Conservation (phyloP, 257 asterid species). For the Dorcoceras hygrometricum region DNA sequence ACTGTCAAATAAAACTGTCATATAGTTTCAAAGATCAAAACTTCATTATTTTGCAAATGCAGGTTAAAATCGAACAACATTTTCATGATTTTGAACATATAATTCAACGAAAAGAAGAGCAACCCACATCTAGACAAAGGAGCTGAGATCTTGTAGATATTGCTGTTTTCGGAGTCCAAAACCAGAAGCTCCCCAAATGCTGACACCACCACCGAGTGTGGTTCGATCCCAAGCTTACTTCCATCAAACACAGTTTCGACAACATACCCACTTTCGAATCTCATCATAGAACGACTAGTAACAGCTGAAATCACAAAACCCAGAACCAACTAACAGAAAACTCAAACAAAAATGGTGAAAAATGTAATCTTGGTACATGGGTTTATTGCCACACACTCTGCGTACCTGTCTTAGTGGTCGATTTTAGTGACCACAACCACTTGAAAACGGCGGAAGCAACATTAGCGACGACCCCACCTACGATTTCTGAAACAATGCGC, state of each 20-base stretch:
- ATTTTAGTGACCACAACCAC: constrained; percentile 79
- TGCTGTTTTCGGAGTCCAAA: constrained; percentile 79
- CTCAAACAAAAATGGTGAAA: constrained; percentile 1
- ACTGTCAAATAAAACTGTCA: constrained; percentile 2
- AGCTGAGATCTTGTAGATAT: constrained; percentile 73
- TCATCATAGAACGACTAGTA: constrained; percentile 86
- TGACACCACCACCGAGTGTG: constrained; percentile 65
- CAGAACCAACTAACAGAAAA: constrained; percentile 20
- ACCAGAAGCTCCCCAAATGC: constrained; percentile 68
- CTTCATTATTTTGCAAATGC: constrained; percentile 11
- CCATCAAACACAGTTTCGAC: constrained; percentile 99
- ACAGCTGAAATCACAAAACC: constrained; percentile 41
- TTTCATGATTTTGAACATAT: constrained; percentile 4
- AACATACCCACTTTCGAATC: constrained; percentile 84
- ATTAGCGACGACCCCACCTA: constrained; percentile 77
- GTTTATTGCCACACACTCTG: not conserved
- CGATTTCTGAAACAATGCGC: constrained; percentile 49
- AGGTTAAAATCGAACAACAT: constrained; percentile 12
- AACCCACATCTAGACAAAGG: constrained; percentile 86
- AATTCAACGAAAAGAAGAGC: not conserved
- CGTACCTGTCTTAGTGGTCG: constrained; percentile 63
- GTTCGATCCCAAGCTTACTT: constrained; percentile 86
- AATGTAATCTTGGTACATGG: constrained; percentile 25
- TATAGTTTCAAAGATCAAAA: constrained; percentile 25
- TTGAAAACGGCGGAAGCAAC: constrained; percentile 75